A percentile compares a stretch with the other conserved stretches of the same genome.
Conservation (phyloP, 306 rosid species). For the Vigna nakashimae region DNA sequence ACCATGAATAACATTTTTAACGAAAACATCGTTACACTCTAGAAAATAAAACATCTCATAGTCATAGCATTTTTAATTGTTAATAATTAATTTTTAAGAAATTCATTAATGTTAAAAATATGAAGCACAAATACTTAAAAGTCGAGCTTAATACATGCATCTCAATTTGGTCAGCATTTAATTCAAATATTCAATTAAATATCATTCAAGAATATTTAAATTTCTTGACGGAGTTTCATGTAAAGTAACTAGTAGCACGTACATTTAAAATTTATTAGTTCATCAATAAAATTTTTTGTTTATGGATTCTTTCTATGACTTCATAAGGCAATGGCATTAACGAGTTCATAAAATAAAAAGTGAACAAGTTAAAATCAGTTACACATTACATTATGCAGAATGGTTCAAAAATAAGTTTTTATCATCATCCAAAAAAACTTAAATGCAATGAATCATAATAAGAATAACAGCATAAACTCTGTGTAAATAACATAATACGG, state of each 20-base stretch:
- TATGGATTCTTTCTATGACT: conserved; percentile 2
- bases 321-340: conserved; percentile 1
- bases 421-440: neutral
- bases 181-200: conserved; percentile 19
- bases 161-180: conserved; percentile 9
- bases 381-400: conserved; percentile 19
- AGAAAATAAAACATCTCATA: neutral
- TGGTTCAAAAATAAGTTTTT: conserved; percentile 10
- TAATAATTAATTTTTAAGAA: neutral
- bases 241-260: conserved; percentile 10
- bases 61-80: conserved; percentile 5
- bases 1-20: conserved; percentile 15
- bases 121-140: neutral
- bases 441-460: neutral
- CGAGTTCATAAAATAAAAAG: conserved; percentile 14
- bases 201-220: conserved; percentile 26
- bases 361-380: conserved; percentile 26
- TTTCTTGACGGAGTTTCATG: conserved; percentile 32
- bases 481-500: neutral
- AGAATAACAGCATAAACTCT: neutral
- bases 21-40: neutral
- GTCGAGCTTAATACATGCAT: conserved; percentile 1
- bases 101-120: conserved; percentile 9
- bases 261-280: neutral
- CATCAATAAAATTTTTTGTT: too few species aligned